Conservation (phyloP, 768 basidiomycete genomes). For the Nidula microcarpa region DNA sequence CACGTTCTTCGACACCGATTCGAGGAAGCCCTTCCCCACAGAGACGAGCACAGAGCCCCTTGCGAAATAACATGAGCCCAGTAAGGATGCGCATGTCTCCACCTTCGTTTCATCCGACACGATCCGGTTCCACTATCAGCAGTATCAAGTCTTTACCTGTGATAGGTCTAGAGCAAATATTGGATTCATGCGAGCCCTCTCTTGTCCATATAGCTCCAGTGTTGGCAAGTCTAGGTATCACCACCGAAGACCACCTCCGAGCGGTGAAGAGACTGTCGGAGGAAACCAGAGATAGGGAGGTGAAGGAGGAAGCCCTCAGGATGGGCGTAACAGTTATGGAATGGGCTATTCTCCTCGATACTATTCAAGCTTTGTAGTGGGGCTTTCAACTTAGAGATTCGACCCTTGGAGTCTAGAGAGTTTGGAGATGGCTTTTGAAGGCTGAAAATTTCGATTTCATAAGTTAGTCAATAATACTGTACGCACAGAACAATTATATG, state of each 20-base stretch:
- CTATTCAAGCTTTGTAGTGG: constrained; percentile 34
- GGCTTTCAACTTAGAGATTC: too few species aligned
- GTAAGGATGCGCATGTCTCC: constrained; percentile 20
- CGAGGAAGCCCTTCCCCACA: background rate
- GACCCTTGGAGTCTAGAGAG: too few species aligned
- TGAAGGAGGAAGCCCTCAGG: constrained; percentile 66
- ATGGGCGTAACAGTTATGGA: constrained; percentile 71
- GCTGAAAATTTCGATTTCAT: too few species aligned
- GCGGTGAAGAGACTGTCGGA: constrained; percentile 61
- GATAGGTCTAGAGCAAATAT: constrained; percentile 47
- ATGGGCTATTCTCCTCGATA: constrained; percentile 77
- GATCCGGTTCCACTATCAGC: constrained; percentile 39
- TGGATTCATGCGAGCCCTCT: constrained; percentile 63
- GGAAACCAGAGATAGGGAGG: constrained; percentile 64
- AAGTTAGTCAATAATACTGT: too few species aligned
- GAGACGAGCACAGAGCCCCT: background rate
- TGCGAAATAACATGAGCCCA: constrained; percentile 7
- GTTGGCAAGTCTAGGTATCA: constrained; percentile 56
- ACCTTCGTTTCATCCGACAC: constrained; percentile 32
- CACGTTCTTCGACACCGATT: constrained; percentile 7
- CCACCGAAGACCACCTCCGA: constrained; percentile 54
- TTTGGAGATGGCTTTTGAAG: too few species aligned
- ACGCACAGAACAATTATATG: too few species aligned
- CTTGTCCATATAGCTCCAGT: constrained; percentile 59
- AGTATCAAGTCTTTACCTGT: constrained; percentile 32